Evolutionary conservation across 495 filamentous ascomycete species (phyloP).

Genomic region (Podospora fimiseda): DNA sequence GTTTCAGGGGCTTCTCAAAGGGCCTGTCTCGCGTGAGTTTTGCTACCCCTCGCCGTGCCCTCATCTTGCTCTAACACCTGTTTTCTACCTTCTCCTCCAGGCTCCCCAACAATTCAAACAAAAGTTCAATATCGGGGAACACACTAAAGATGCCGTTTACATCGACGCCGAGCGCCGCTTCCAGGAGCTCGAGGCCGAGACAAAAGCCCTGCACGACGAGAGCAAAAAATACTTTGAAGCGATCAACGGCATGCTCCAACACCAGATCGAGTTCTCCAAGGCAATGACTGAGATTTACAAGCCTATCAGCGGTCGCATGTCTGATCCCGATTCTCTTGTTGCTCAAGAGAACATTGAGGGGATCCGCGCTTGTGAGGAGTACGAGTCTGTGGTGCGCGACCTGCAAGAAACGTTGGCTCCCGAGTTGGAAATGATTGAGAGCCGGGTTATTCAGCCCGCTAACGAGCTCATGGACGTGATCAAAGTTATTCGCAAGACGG

Average conservation of each 20-base stretch:
- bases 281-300: slow-evolving; percentile 95
- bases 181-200: slow-evolving; percentile 88
- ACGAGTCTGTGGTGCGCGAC: slow-evolving; percentile 84
- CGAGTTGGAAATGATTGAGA: slow-evolving; percentile 97
- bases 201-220: slow-evolving; percentile 92
- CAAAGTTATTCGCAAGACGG: slow-evolving; percentile 86
- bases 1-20: slow-evolving; percentile 94
- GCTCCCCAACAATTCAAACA: slow-evolving; percentile 87
- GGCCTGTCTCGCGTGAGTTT: slow-evolving; percentile 67
- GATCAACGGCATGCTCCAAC: slow-evolving; percentile 95
- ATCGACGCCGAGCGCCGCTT: slow-evolving; percentile 92
- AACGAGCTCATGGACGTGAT: slow-evolving; percentile 92
- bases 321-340: slow-evolving; percentile 78
- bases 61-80: neutral
- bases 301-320: slow-evolving; percentile 91
- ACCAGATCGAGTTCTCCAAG: slow-evolving; percentile 98
- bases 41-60: slow-evolving; percentile 9
- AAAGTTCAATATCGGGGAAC: slow-evolving; percentile 89
- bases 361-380: slow-evolving; percentile 93
- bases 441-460: slow-evolving; percentile 83
- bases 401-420: slow-evolving; percentile 81
- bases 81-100: slow-evolving; percentile 31
- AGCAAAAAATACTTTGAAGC: slow-evolving; percentile 93
- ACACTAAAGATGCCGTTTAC: slow-evolving; percentile 91
- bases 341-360: slow-evolving; percentile 87